phyloP scores from a whole-genome alignment of 225 moss, liverwort and hornwort genomes.

The Climacium dendroides region DNA sequence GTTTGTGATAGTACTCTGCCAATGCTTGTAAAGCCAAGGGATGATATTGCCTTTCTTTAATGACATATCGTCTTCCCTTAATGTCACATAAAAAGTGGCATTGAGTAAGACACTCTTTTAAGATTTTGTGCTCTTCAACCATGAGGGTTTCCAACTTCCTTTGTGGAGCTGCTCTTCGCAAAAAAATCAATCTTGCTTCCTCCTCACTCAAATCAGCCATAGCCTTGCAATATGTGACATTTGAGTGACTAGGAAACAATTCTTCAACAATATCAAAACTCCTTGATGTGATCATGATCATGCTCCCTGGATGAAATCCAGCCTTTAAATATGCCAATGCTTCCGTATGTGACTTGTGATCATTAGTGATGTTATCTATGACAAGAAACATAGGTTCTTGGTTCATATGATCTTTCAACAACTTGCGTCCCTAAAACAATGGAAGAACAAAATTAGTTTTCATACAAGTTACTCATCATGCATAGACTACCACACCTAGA shows the following conservation, averaged over 20 bases:
- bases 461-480: neutral
- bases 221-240: neutral
- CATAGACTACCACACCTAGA: too few species aligned
- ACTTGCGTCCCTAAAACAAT: neutral
- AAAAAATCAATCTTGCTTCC: neutral
- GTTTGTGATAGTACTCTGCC: neutral
- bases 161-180: neutral
- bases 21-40: neutral
- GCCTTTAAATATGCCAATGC: neutral
- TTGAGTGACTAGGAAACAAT: neutral
- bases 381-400: neutral
- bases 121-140: neutral
- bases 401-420: neutral
- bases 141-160: neutral
- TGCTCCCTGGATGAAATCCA: neutral
- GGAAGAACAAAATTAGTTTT: neutral
- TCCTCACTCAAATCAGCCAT: neutral
- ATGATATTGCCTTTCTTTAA: too few species aligned
- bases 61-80: too few species aligned
- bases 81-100: too few species aligned
- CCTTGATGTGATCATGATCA: neutral
- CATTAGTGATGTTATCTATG: neutral
- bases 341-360: rapidly evolving
- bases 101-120: neutral
- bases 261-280: neutral